A percentile compares a stretch with the other conserved stretches of the same genome.
Conservation (phyloP, 257 asterid species). For the Capsicum chinense region DNA sequence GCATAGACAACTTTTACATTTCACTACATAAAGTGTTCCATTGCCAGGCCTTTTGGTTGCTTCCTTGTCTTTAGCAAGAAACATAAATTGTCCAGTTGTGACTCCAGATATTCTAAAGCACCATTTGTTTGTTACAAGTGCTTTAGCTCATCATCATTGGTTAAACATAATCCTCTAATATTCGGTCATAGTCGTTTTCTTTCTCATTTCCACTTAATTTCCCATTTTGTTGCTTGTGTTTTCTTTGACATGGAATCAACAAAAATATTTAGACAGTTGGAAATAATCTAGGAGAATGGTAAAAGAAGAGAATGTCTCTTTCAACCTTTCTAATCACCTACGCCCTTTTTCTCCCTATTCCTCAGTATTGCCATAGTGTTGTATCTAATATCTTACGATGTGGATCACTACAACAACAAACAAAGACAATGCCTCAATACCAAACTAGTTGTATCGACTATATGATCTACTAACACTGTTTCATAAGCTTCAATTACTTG, state of each 20-base stretch:
- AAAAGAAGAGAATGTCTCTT: not conserved
- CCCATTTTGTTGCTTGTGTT: not conserved
- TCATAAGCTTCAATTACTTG: not conserved
- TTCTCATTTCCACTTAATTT: not conserved
- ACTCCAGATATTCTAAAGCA: not conserved
- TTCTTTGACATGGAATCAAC: not conserved
- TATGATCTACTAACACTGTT: not conserved
- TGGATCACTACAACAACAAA: not conserved
- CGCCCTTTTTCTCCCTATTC: not conserved
- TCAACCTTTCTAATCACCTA: not conserved
- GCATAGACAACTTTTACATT: not conserved
- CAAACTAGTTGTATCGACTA: not conserved
- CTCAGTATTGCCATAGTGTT: not conserved
- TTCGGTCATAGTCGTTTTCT: not conserved
- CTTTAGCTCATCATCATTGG: not conserved
- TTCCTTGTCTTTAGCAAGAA: not conserved
- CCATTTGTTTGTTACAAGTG: not conserved
- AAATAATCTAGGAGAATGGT: not conserved
- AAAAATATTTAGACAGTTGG: not conserved
- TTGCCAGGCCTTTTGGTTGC: not conserved
- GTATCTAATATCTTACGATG: not conserved
- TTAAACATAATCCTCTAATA: not conserved
- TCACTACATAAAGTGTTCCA: not conserved
- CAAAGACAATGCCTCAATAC: not conserved
- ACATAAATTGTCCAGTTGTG: not conserved